These are phyloP conservation scores for Cynara cardunculus DNA, from an alignment of 129 eudicot species.

Conservation along the genomic window DNA sequence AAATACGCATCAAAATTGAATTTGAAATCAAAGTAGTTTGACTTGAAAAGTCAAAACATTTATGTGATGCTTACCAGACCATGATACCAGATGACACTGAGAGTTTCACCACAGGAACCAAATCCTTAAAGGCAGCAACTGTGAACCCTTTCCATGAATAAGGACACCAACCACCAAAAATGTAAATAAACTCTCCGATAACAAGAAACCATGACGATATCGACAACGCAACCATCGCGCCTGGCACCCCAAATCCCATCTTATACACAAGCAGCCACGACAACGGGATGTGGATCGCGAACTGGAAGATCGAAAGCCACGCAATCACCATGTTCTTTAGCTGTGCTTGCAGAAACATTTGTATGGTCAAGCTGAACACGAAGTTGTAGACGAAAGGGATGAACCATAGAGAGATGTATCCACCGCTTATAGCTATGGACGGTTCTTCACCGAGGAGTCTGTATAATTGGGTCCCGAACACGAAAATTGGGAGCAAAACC, in stretches of 20 bases:
- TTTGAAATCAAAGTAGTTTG: neutral
- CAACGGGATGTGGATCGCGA: constrained; percentile 46
- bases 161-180: constrained; percentile 88
- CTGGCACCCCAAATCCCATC: constrained; percentile 43
- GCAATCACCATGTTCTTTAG: constrained; percentile 60
- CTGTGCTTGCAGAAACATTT: constrained; percentile 80
- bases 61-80: constrained; percentile 55
- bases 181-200: constrained; percentile 55
- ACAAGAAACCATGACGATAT: constrained; percentile 59
- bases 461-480: constrained; percentile 44
- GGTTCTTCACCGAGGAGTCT: constrained; percentile 53
- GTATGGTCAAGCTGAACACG: constrained; percentile 59
- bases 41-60: constrained; percentile 16
- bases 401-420: constrained; percentile 56
- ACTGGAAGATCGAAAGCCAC: constrained; percentile 45
- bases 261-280: constrained; percentile 52
- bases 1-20: neutral
- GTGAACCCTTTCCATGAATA: constrained; percentile 69
- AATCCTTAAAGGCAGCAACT: constrained; percentile 58
- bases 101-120: constrained; percentile 68
- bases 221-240: constrained; percentile 56
- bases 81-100: constrained; percentile 75
- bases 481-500: constrained; percentile 50
- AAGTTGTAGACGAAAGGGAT: constrained; percentile 58
- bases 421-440: constrained; percentile 50